These are phyloP conservation scores for Suillus spraguei DNA, from an alignment of 768 basidiomycete genomes.

Conservation along the genomic window DNA sequence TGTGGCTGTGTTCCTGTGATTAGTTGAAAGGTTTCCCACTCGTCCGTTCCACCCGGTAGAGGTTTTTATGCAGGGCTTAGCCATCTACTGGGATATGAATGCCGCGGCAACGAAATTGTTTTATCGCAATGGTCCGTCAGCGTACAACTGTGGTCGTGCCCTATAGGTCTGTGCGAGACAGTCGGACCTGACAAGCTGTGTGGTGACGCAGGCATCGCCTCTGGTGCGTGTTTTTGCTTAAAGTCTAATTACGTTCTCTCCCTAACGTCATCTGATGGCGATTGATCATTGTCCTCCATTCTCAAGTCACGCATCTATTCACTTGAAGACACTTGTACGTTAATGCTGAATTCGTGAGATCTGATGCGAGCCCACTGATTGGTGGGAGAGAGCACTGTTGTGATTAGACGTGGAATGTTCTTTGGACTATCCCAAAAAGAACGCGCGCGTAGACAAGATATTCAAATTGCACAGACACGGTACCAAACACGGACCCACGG, in stretches of 20 bases:
- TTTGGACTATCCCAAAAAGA: neutral
- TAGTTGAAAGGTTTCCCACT: conserved; percentile 1
- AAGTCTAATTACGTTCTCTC: conserved; percentile 39
- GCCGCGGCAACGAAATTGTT: conserved; percentile 34
- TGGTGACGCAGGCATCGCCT: conserved; percentile 21
- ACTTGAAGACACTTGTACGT: conserved; percentile 1
- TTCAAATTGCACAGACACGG: neutral
- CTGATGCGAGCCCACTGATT: neutral
- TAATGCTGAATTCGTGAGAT: conserved; percentile 5
- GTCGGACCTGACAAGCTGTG: conserved; percentile 12
- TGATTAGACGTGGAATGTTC: neutral
- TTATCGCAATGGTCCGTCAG: conserved; percentile 27
- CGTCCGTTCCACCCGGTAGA: conserved; percentile 1
- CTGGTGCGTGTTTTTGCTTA: conserved; percentile 37
- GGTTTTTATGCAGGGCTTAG: conserved; percentile 1
- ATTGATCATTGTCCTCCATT: conserved; percentile 7
- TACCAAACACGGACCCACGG: conserved; percentile 3
- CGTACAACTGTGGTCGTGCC: conserved; percentile 7
- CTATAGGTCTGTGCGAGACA: conserved; percentile 17
- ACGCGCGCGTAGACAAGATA: neutral
- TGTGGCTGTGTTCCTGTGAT: conserved; percentile 8
- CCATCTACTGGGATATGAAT: conserved; percentile 23
- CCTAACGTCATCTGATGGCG: conserved; percentile 35
- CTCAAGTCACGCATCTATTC: neutral
- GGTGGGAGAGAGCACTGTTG: neutral